Percentiles rank a stretch among this genome's conserved stretches.
Evolutionary conservation across 257 asterid genomes (phyloP).

Genomic region (Przewalskia tangutica): DNA sequence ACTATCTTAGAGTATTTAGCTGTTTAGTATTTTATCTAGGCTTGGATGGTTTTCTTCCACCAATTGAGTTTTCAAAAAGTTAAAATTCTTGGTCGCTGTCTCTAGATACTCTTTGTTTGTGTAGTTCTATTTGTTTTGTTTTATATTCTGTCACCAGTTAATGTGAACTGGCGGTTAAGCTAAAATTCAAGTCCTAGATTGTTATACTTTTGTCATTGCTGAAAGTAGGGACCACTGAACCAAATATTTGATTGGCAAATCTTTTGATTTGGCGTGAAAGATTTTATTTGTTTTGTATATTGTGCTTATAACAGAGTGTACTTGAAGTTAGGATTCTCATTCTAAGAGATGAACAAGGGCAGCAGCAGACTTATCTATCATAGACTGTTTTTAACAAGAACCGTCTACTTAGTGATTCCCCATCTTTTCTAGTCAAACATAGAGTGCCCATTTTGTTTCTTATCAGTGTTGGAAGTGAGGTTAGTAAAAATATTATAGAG

Average conservation of each 20-base stretch:
- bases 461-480: not conserved
- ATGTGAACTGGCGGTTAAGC: not conserved
- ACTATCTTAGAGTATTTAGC: not conserved
- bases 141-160: not conserved
- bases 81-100: not conserved
- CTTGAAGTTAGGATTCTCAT: not conserved
- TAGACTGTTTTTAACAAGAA: not conserved
- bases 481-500: not conserved
- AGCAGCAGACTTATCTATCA: not conserved
- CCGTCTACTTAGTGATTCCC: not conserved
- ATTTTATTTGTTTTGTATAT: not conserved
- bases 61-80: not conserved
- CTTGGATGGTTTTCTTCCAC: not conserved
- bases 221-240: not conserved
- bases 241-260: not conserved
- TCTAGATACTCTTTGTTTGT: not conserved
- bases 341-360: not conserved
- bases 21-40: not conserved
- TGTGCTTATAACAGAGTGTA: not conserved
- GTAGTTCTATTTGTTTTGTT: not conserved
- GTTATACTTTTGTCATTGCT: not conserved
- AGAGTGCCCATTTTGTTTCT: not conserved
- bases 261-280: not conserved
- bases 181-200: not conserved
- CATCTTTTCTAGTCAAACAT: not conserved